Evolutionary conservation across 2,329 filamentous ascomycete genomes (phyloP).

Genomic region (Monilinia polystroma): DNA sequence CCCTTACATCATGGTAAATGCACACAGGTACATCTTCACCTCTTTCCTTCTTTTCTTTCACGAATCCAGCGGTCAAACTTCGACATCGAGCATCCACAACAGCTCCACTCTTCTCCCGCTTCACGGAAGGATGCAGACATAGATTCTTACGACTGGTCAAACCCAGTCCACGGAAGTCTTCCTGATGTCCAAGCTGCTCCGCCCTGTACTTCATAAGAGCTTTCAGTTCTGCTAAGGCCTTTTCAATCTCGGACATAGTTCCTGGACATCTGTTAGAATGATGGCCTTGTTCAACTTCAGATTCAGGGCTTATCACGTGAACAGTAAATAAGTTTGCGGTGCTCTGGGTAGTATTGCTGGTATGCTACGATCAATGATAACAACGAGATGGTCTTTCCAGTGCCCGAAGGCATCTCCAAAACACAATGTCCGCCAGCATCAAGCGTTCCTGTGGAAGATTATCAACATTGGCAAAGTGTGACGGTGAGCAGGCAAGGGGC

Average conservation of each 20-base stretch:
- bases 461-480: slow-evolving; percentile 26
- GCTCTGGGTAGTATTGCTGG: slow-evolving; percentile 88
- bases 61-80: slow-evolving; percentile 92
- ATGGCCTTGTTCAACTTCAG: neutral
- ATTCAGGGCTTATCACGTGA: slow-evolving; percentile 58
- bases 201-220: slow-evolving; percentile 92
- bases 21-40: slow-evolving; percentile 94
- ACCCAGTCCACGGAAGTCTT: slow-evolving; percentile 90
- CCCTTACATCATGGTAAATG: slow-evolving; percentile 82
- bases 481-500: neutral
- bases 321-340: slow-evolving; percentile 96
- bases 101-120: slow-evolving; percentile 89
- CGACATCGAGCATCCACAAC: slow-evolving; percentile 95
- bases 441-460: slow-evolving; percentile 60
- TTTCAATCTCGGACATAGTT: slow-evolving; percentile 99
- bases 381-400: slow-evolving; percentile 94
- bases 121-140: slow-evolving; percentile 93
- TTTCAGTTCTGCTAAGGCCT: slow-evolving; percentile 88
- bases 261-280: slow-evolving; percentile 43
- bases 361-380: slow-evolving; percentile 95
- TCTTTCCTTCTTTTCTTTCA: slow-evolving; percentile 94
- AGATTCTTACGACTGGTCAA: slow-evolving; percentile 96
- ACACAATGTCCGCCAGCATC: slow-evolving; percentile 95
- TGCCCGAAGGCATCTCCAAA: slow-evolving; percentile 97
- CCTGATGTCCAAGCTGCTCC: slow-evolving; percentile 82